Base-by-base conservation (phyloP, 176 grass and related monocot species). In the Phoenix dactylifera region DNA sequence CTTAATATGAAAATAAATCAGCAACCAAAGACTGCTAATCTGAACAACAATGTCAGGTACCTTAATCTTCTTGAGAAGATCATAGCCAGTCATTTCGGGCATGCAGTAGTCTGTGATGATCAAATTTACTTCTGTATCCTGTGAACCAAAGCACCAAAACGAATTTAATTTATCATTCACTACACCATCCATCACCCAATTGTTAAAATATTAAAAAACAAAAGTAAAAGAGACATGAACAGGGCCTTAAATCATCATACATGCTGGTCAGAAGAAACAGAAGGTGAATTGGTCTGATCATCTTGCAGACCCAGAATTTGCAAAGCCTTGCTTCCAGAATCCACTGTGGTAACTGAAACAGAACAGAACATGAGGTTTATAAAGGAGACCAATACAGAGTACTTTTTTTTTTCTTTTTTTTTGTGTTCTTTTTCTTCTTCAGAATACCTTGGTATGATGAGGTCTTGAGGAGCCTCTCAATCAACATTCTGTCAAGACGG, bases 91-190 rank as follows among this genome's bases (percentile, higher is more conserved):
- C 83, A 96, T 96, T 52, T 83, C 83, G 24, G 91, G 86, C 91
- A 96, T 96, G 77, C 86, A 96, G 48, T 96, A 96, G 68, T 96
- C 91, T 4, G 91, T 96, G 62, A 96, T 96, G 26, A 96, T 87
- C 28, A 96, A 83, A 71, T 90, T 90, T 74, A 96, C 92, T 24
- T 76, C 83, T n/a, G 80, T 75, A 19, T 82, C 83, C 91, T 87
- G 75, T 5, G 60, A 60, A 67, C 52, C 16, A 66, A 26, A 83
- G 20, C 18, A 70, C 23, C 50, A 86, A 70, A 20, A 22, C 39
- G 49, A 54, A 67, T n/a, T 49, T 56, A 54, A 29, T 14, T 24
- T 44, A 60, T 72, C 52, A 44, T 9, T 44, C 35, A 44, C 9
- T 0, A 44, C 14, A 14, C 35, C 35, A 14, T 44, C 35, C 9